Evolutionary conservation across 257 asterid species (phyloP), one percentile per base, ranked within the genome.

Genomic region (Solanum virginianum): DNA sequence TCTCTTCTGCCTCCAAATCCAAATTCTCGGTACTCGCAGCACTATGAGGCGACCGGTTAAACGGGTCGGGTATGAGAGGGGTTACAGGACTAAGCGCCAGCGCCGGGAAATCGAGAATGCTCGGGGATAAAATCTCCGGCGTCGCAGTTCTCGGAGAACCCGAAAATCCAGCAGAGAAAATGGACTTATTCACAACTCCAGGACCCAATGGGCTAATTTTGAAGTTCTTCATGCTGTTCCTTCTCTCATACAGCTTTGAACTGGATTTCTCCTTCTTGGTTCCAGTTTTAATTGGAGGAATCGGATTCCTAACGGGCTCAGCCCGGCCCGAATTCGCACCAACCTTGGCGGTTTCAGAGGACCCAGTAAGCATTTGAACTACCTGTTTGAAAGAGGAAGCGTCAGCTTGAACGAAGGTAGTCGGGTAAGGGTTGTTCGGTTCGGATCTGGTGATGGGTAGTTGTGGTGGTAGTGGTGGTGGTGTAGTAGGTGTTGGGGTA

Each of bases 391-490:
- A 96, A 85, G 98, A 92, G 85, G 93, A 85, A 59, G 97, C 91
- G 85, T 96, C 98, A 1, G 99, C 98, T 85, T 96, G 98, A 88
- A 96, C 98, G 90, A 94, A 96, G 87, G 99, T 96, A n/a, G 99
- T 96, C 65, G 99, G 98, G 89, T 93, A 92, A 1, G 98, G 98
- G 89, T 84, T 93, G 81, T 91, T 94, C 0, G 96, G 95, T 87
- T 94, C 98, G 92, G 98, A 95, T 94, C 98, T 94, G 81, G 97
- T 87, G 63, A 92, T 89, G 85, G 98, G 98, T 3, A 91, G 22
- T 43, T 87, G 90, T 3, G 90, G 89, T 57, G 89, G 91, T 81
- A 90, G 88, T 3, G 91, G 89, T 74, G 89, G 91, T 69, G 91
- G 90, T 79, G 91, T 49, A 4, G 84, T 41, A 45, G 82, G 49